Evolutionary conservation across 331 rosid species (phyloP).

Genomic region (Pyracantha coccinea): DNA sequence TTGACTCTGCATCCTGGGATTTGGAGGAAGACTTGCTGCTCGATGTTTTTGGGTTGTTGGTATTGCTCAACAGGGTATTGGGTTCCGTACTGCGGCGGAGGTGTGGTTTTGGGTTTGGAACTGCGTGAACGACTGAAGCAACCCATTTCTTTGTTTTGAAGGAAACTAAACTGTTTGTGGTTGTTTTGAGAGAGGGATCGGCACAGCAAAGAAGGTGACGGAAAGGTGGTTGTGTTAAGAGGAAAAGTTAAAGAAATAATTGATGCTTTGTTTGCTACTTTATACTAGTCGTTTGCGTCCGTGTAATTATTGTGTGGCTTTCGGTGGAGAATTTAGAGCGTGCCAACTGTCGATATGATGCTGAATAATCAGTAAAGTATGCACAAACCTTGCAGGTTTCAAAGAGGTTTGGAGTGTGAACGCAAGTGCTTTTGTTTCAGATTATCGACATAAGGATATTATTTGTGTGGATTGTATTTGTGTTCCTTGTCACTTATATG

Average conservation of each 20-base stretch:
- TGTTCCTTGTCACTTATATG: too few relatives aligned
- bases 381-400: background rate
- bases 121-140: conserved; percentile 45
- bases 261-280: conserved; percentile 22
- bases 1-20: conserved; percentile 61
- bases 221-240: background rate
- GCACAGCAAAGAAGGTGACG: background rate
- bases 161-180: conserved; percentile 11
- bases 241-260: background rate
- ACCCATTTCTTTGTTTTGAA: conserved; percentile 32
- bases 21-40: conserved; percentile 43
- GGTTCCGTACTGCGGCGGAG: background rate
- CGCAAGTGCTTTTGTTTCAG: background rate
- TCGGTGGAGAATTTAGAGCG: conserved; percentile 26
- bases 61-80: background rate
- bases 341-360: conserved; percentile 12
- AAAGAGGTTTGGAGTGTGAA: background rate
- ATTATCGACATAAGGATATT: background rate
- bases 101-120: conserved; percentile 21
- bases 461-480: too few relatives aligned
- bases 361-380: background rate
- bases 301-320: background rate
- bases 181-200: background rate
- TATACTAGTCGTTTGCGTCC: conserved; percentile 16
- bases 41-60: conserved; percentile 25